Evolutionary conservation across 768 basidiomycete species (phyloP), one percentile per base, ranked within the genome.

Genomic region (Thelephora ganbajun): DNA sequence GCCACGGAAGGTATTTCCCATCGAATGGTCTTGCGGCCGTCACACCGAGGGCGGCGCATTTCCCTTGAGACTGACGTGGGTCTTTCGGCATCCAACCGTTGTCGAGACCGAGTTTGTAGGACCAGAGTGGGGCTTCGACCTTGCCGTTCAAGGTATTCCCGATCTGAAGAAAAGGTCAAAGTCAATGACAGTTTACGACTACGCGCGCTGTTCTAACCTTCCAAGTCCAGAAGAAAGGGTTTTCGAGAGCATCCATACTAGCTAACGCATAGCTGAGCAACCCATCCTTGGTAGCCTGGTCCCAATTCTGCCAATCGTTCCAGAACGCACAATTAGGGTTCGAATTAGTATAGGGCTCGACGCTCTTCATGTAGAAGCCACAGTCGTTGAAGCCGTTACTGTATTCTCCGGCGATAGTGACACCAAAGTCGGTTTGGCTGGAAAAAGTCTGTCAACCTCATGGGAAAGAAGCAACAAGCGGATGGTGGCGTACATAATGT

Each of bases 141-240:
- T 54, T 65, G 48, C 70, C 70, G 33, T 69, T 63, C 13, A 66
- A 57, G 16, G 70, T 66, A 1, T 74, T 76, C 69, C 69, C 53
- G 13, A 22, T 12, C 20, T 11, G 51, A 37, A 55, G 33, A 6
- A n/a, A 49, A 9, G 16, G 47, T 44, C 6, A 26, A 30, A 20
- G 20, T 6, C 6, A 26, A 19, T 34, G 13, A 33, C 37, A 41
- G 26, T 18, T 7, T 18, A n/a, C 20, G 42, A 39, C 44, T 12
- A 51, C 51, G 12, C 11, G 7, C 2, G 12, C 22, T 11, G 7
- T 11, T 41, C 39, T 2, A 37, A 70, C 70, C 69, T 80, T 82
- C 83, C 81, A 83, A n/a, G 79, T 82, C 82, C 82, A 84, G 69
- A 74, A 83, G 67, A 82, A 83, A 69, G 69, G 81, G 56, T 82